Conservation (phyloP, 139 green algal species). For the Volvox africanus region DNA sequence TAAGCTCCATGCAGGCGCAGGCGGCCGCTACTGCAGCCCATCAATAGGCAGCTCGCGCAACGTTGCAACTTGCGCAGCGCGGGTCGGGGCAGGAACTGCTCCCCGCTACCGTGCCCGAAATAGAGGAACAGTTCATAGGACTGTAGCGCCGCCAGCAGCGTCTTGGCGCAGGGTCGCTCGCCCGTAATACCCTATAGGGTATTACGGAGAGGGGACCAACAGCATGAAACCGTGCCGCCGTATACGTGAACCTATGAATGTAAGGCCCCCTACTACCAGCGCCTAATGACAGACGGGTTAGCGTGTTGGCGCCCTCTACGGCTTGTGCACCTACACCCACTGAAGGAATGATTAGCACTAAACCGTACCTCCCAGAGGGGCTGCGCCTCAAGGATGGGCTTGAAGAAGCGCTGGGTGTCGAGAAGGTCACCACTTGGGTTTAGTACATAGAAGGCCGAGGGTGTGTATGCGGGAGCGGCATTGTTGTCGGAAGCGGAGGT, state of each 20-base stretch:
- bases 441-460: constrained; percentile 82
- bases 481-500: neutral
- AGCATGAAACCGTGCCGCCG: no score
- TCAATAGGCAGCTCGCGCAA: constrained; percentile 83
- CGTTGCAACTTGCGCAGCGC: constrained; percentile 71
- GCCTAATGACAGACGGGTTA: no score
- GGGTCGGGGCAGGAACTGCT: constrained; percentile 81
- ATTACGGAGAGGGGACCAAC: no score
- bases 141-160: constrained; percentile 71
- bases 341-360: neutral
- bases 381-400: constrained; percentile 75
- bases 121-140: constrained; percentile 89
- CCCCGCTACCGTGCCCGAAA: constrained; percentile 90
- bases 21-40: constrained; percentile 93
- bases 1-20: constrained; percentile 72
- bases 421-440: constrained; percentile 90
- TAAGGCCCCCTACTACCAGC: no score
- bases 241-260: no score
- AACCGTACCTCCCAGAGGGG: constrained; percentile 76
- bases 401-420: constrained; percentile 84
- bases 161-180: constrained; percentile 41
- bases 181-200: constrained; percentile 73
- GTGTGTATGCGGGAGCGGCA: neutral
- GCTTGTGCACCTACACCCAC: neutral
- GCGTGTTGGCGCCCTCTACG: no score